A percentile compares a stretch with the other conserved stretches of the same genome.
Conservation (phyloP, 1,284 basidiomycete genomes). For the Cryptococcus sp. region DNA sequence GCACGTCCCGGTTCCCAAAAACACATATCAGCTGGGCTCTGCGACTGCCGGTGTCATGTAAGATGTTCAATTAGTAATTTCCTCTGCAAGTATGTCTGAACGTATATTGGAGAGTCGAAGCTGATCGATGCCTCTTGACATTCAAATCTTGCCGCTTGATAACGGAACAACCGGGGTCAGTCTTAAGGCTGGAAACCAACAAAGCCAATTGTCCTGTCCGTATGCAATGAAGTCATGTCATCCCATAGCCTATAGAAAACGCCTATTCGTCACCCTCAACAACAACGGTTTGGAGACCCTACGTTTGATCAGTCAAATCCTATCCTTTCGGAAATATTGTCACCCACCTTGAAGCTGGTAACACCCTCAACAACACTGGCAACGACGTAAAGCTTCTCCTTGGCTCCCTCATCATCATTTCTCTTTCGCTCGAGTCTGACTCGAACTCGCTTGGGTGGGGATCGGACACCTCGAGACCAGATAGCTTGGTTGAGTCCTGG, state of each 20-base stretch:
- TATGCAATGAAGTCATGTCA: background rate
- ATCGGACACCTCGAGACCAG: slow-evolving; percentile 78
- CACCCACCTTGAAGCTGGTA: slow-evolving; percentile 71
- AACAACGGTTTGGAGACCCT: slow-evolving; percentile 77
- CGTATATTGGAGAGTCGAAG: too few species aligned
- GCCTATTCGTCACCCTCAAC: slow-evolving; percentile 62
- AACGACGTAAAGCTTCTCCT: slow-evolving; percentile 94
- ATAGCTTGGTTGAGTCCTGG: slow-evolving; percentile 90
- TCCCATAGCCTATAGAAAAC: background rate
- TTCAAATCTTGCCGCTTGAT: too few species aligned
- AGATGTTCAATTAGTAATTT: too few species aligned
- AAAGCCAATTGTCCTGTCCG: too few species aligned
- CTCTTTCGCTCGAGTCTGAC: slow-evolving; percentile 90
- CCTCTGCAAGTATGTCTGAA: too few species aligned
- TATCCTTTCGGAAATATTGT: background rate
- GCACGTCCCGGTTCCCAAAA: too few species aligned
- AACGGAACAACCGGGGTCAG: too few species aligned
- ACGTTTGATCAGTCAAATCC: slow-evolving; percentile 1
- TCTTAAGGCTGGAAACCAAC: too few species aligned
- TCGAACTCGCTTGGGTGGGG: slow-evolving; percentile 80
- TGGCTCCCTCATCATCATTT: slow-evolving; percentile 92
- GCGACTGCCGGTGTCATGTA: too few species aligned
- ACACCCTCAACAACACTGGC: slow-evolving; percentile 73
- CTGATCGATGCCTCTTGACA: too few species aligned
- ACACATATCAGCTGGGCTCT: too few species aligned